These are phyloP conservation scores for Rhizopus arrhizus DNA, from an alignment of 371 early-diverging fungal species.

Conservation along the genomic window DNA sequence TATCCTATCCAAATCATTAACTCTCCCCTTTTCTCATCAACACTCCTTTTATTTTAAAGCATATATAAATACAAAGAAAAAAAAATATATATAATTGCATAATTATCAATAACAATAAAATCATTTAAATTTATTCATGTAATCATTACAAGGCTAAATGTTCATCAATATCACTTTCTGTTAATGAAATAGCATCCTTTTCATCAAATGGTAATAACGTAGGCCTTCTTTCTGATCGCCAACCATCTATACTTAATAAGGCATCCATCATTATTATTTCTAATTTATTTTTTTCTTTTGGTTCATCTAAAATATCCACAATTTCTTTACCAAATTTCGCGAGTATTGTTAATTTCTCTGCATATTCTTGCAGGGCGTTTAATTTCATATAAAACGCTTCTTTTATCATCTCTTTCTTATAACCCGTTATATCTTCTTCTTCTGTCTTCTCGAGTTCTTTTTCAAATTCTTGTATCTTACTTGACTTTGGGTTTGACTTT, in stretches of 20 bases:
- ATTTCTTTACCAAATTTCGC: conserved; percentile 41
- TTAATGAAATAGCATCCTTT: conserved; percentile 13
- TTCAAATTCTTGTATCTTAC: conserved; percentile 30
- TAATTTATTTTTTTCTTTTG: conserved; percentile 7
- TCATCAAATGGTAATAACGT: conserved; percentile 2
- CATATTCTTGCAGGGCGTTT: conserved; percentile 41
- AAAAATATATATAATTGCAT: not conserved
- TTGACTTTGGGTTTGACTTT: conserved; percentile 26
- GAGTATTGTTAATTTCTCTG: conserved; percentile 35
- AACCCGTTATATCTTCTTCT: conserved; percentile 30
- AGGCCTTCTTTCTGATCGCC: conserved; percentile 14
- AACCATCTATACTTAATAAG: conserved; percentile 21
- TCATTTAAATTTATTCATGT: not conserved
- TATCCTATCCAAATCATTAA: no score
- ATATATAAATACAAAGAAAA: not conserved
- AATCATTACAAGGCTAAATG: not conserved
- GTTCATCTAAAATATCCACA: conserved; percentile 35
- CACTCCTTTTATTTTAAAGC: no score
- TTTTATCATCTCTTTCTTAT: conserved; percentile 33
- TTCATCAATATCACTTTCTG: conserved; percentile 1
- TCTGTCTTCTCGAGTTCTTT: conserved; percentile 21
- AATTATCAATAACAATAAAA: not conserved
- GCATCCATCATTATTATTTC: conserved; percentile 22
- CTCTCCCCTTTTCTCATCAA: no score
- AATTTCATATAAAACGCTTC: conserved; percentile 44